Base-by-base conservation (phyloP, 805 yeast genomes). In the Myxozyma lipomycoides region DNA sequence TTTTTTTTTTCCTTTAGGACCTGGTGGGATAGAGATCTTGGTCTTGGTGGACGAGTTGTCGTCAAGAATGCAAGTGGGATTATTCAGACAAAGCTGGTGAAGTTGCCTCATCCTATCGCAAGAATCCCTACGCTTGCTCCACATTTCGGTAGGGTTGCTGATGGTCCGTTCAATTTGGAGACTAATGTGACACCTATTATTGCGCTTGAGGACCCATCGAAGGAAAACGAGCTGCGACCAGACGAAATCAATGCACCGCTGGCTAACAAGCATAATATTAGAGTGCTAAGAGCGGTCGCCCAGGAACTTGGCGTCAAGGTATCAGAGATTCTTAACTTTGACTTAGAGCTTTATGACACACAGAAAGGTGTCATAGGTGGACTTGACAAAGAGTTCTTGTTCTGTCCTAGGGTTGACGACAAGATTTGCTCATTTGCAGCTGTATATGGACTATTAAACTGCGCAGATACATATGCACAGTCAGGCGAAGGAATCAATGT, bases 11-110 rank as follows among this genome's bases (percentile, higher is more conserved):
- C n/a, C n/a, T n/a, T n/a, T n/a, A n/a, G n/a, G 32, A 66, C 78
- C 38, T 83, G 93, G 88, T 79, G 85, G 74, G 95, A 86, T 66
- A 76, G 95, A 64, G 95, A 86, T 65, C 74, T 86, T 54, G 91
- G 93, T 42, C 66, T 86, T 54, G 95, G 88, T 46, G 95, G 95
- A 38, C 73, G 86, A 53, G 75, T 86, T 23, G 32, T 40, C 36
- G 77, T 78, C 43, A 75, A 72, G 56, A 66, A 64, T 30, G 66
- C 63, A 21, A 68, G 65, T 28, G 63, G 45, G 36, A 37, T 35
- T 22, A 38, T 52, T 4, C 55, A 66, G 50, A 40, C 55, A 28
- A 59, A 64, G 57, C 62, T 70, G 10, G 72, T 70, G 5, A 62
- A 64, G 19, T 56, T 68, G 22, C 69, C 70, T 4, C 62, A 66